Base-by-base conservation (phyloP, 2,329 filamentous ascomycete genomes). In the Trichothecium roseum region DNA sequence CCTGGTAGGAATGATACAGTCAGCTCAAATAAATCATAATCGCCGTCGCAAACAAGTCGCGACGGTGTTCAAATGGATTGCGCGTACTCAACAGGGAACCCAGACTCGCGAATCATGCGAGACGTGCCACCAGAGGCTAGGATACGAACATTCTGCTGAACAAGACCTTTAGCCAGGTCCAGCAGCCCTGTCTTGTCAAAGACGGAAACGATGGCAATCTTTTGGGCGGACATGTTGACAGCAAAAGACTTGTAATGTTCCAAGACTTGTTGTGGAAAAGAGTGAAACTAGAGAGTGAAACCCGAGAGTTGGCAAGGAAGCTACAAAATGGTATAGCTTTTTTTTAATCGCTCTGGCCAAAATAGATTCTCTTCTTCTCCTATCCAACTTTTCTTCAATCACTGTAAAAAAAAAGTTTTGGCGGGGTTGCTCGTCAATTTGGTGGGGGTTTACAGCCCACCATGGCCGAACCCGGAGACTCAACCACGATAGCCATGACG, bases 131-230 rank as follows among this genome's bases (percentile, higher is more conserved):
- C 91, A 39, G 89, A 96, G 37, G 91, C 91, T 39, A 98, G 74
- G 46, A 98, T 81, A 48, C 87, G 84, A 49, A 94, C 84, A 77
- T 91, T 81, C 55, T 93, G 77, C 69, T 89, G 76, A 55, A 84
- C 74, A 34, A 95, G 76, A 50, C 87, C 87, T 64, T 94, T 94
- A 52, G 87, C 86, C 49, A 95, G 72, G 63, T 95, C 88, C 47
- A 95, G 68, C 47, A 94, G 75, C 41, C 88, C 91, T 38, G 89
- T 96, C 79, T 98, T 98, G 74, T 98, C 86, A 59, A 91, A 96
- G 69, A 96, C 91, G 46, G 89, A 96, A 58, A 98, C 74, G 56
- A 98, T 96, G 47, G 91, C 91, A 70, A 73, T 74, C 55, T 72
- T 68, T 56, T 75, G 72, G 41, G 60, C 51, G 18, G 44, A 49